Conservation (phyloP, 2,329 filamentous ascomycete genomes). For the Talaromyces sp. region DNA sequence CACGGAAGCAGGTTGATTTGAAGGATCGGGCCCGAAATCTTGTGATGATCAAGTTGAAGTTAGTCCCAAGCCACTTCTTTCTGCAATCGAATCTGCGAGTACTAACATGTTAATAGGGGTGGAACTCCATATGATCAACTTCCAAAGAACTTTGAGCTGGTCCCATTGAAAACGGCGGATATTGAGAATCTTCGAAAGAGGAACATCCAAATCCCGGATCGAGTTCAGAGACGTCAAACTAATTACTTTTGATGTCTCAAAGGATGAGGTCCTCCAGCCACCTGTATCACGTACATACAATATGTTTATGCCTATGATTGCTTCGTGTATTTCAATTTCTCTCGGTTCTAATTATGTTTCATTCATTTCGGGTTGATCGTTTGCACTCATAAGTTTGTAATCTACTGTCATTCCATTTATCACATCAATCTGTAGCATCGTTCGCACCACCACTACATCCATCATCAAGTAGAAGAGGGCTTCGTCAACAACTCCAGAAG, state of each 20-base stretch:
- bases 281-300: not conserved
- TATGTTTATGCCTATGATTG: not conserved
- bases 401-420: not conserved
- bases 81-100: not conserved
- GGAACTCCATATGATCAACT: slow-evolving; percentile 32
- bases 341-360: not conserved
- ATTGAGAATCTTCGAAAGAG: slow-evolving; percentile 15
- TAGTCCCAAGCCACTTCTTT: slow-evolving; percentile 25
- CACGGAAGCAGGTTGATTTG: slow-evolving; percentile 53
- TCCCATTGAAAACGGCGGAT: slow-evolving; percentile 38
- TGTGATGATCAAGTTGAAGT: slow-evolving; percentile 48
- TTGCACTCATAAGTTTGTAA: not conserved
- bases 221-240: not conserved
- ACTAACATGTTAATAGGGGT: slow-evolving; percentile 23
- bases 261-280: not conserved
- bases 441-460: not conserved
- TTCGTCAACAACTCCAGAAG: slow-evolving; percentile 47
- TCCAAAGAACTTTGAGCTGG: slow-evolving; percentile 45
- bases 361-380: not conserved
- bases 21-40: slow-evolving; percentile 58
- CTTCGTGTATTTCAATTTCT: not conserved
- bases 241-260: slow-evolving; percentile 8
- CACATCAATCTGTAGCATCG: too few relatives aligned
- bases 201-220: slow-evolving; percentile 15
- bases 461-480: not conserved